Conservation (phyloP, 768 basidiomycete species). For the Macrolepiota dolichaula region DNA sequence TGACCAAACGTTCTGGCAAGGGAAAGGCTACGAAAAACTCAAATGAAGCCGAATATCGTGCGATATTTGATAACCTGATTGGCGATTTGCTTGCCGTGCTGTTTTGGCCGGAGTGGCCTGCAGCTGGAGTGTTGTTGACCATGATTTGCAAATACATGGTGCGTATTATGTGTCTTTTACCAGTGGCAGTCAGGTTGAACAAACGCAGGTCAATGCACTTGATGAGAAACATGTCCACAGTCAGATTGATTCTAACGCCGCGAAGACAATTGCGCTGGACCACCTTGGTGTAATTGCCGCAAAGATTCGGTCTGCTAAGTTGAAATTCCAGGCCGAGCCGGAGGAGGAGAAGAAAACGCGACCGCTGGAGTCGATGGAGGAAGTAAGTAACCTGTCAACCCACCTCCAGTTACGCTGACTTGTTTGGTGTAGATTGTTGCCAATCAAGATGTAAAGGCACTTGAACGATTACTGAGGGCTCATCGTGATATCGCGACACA, state of each 20-base stretch:
- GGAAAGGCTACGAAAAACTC: conserved; percentile 86
- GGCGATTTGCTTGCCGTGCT: conserved; percentile 84
- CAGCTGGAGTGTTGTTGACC: conserved; percentile 74
- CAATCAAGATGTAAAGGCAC: conserved; percentile 40
- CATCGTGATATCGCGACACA: conserved; percentile 68
- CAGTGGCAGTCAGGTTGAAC: neutral
- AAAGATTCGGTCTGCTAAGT: conserved; percentile 58
- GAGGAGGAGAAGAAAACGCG: conserved; percentile 28
- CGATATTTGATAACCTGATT: conserved; percentile 89
- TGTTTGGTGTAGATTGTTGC: conserved; percentile 45
- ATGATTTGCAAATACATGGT: conserved; percentile 89
- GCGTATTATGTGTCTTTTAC: conserved; percentile 14
- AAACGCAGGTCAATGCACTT: conserved; percentile 66
- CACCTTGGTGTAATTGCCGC: conserved; percentile 93
- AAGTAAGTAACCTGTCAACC: conserved; percentile 41
- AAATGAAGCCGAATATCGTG: conserved; percentile 90
- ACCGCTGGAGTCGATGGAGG: conserved; percentile 61
- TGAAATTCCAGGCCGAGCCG: conserved; percentile 40
- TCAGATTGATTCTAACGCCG: conserved; percentile 74
- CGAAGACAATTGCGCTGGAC: conserved; percentile 87
- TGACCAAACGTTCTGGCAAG: conserved; percentile 75
- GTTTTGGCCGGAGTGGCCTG: conserved; percentile 98
- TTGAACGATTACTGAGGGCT: conserved; percentile 56
- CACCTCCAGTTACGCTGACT: neutral
- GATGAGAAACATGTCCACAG: conserved; percentile 74